Conservation (phyloP, 2,329 filamentous ascomycete genomes). For the Colletotrichum sp. region DNA sequence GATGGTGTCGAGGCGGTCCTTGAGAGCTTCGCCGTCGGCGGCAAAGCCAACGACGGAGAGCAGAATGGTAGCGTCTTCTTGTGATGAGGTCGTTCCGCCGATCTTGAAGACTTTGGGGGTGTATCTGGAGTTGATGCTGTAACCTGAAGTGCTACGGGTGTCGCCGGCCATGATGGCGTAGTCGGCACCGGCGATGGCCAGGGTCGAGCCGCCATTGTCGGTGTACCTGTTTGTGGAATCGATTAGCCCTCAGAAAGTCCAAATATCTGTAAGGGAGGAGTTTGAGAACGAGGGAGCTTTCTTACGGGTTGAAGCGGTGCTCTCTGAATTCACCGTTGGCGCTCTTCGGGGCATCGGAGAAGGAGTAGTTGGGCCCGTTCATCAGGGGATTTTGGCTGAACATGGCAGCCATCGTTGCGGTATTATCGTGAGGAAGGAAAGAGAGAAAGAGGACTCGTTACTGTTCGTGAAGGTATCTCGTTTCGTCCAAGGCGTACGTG, state of each 20-base stretch:
- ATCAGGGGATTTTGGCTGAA: conserved; percentile 74
- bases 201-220: conserved; percentile 95
- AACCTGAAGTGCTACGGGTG: conserved; percentile 93
- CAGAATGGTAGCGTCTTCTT: conserved; percentile 84
- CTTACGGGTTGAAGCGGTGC: conserved; percentile 94
- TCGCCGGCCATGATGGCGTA: conserved; percentile 98
- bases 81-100: conserved; percentile 85
- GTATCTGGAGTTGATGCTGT: conserved; percentile 98
- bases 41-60: conserved; percentile 96
- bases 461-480: not conserved
- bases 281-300: conserved; percentile 4
- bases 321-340: conserved; percentile 63
- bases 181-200: conserved; percentile 91
- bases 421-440: conserved; percentile 9
- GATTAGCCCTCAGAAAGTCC: not conserved
- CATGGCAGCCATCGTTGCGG: conserved; percentile 64
- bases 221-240: conserved; percentile 72
- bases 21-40: conserved; percentile 90
- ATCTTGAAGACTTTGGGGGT: conserved; percentile 97
- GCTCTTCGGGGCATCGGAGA: conserved; percentile 64
- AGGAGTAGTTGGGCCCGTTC: conserved; percentile 74
- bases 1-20: conserved; percentile 90
- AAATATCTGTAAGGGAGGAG: not conserved
- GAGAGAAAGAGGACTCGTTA: not conserved
- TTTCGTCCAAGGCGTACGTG: not conserved